phyloP scores from a whole-genome alignment of 2,329 filamentous ascomycete genomes.

The Peltaster fructicola region DNA sequence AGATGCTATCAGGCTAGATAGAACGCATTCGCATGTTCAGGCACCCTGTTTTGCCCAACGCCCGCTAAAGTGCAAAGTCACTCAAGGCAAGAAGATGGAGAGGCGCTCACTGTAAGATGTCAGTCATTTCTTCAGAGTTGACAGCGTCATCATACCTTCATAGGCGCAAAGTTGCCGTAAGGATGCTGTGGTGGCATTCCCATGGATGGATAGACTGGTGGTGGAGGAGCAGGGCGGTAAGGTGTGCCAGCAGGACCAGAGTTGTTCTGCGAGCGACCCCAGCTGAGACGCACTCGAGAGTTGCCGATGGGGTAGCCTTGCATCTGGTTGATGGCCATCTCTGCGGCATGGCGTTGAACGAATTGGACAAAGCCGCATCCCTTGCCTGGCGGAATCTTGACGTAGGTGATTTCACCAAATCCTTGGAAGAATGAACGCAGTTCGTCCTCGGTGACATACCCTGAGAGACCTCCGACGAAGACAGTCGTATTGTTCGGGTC shows the following conservation, averaged over 20 bases:
- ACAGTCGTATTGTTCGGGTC: slow-evolving; percentile 99
- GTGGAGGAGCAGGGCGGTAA: slow-evolving; percentile 81
- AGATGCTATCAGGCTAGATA: no score
- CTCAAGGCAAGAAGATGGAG: slow-evolving; percentile 21
- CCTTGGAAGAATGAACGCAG: slow-evolving; percentile 99
- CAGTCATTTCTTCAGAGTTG: slow-evolving; percentile 3
- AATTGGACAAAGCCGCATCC: slow-evolving; percentile 98
- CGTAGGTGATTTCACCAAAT: slow-evolving; percentile 97
- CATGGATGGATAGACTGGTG: slow-evolving; percentile 51
- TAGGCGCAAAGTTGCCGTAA: slow-evolving; percentile 47
- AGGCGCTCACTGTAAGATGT: slow-evolving; percentile 16
- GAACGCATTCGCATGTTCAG: no score
- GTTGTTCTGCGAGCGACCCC: slow-evolving; percentile 98
- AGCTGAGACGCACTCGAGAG: slow-evolving; percentile 90
- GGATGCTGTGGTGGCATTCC: slow-evolving; percentile 47
- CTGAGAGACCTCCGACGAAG: slow-evolving; percentile 90
- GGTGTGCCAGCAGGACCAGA: slow-evolving; percentile 89
- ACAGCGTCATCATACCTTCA: slow-evolving; percentile 36
- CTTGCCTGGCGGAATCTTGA: slow-evolving; percentile 98
- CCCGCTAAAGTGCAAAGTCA: slow-evolving; percentile 24
- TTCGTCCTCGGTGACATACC: slow-evolving; percentile 97
- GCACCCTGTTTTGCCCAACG: slow-evolving; percentile 21
- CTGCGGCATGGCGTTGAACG: slow-evolving; percentile 91
- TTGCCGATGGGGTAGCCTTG: slow-evolving; percentile 98
- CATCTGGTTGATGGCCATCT: slow-evolving; percentile 99